These are phyloP conservation scores for Volutella citrinella DNA, from an alignment of 2,329 filamentous ascomycete species.

Conservation along the genomic window DNA sequence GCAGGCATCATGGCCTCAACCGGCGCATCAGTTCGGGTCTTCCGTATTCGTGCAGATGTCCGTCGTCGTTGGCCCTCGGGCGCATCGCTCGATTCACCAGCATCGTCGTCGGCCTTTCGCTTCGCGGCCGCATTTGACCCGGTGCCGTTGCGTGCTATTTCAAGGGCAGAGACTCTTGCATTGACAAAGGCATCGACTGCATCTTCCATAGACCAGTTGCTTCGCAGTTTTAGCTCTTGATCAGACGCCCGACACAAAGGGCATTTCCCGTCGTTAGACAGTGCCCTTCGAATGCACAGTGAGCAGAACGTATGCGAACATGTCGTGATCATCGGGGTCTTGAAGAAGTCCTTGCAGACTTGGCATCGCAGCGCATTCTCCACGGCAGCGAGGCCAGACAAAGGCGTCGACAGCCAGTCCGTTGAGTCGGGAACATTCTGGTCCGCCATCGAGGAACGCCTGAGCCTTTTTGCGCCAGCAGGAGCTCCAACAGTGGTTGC, in stretches of 20 bases:
- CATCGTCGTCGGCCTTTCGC: constrained; percentile 43
- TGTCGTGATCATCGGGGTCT: constrained; percentile 89
- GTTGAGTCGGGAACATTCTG: constrained; percentile 68
- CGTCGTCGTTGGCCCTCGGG: constrained; percentile 47
- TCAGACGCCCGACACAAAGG: constrained; percentile 76
- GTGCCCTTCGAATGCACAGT: constrained; percentile 83
- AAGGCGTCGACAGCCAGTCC: constrained; percentile 74
- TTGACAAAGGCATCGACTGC: constrained; percentile 74
- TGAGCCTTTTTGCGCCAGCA: too few species aligned
- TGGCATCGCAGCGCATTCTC: constrained; percentile 90
- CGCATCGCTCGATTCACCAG: constrained; percentile 22
- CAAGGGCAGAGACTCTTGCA: constrained; percentile 60
- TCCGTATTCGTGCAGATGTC: constrained; percentile 50
- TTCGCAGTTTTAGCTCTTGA: constrained; percentile 79
- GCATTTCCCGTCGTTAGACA: constrained; percentile 82
- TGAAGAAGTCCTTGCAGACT: constrained; percentile 97
- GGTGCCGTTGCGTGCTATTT: constrained; percentile 52
- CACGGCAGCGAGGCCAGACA: constrained; percentile 60
- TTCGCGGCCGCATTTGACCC: constrained; percentile 40
- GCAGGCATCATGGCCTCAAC: constrained; percentile 10
- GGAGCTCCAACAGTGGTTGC: too few species aligned
- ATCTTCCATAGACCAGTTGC: constrained; percentile 83
- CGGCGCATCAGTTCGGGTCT: constrained; percentile 35
- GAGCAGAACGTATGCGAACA: constrained; percentile 98
- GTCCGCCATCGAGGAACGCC: constrained; percentile 29